Evolutionary conservation across 805 yeast species (phyloP), one percentile per base, ranked within the genome.

Genomic region (Candida sithepensis): DNA sequence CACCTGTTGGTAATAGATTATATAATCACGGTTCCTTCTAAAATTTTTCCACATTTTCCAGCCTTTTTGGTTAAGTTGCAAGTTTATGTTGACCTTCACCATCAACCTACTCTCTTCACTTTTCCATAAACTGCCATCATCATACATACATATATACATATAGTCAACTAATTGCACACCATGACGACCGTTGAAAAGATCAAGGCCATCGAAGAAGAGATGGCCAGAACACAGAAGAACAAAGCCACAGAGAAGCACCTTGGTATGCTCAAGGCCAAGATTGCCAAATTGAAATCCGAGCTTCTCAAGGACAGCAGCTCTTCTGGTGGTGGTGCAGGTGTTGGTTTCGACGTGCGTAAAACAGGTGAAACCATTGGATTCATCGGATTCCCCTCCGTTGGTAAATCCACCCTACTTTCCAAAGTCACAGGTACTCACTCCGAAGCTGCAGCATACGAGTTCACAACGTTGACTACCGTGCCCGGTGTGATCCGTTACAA

Each of bases 311-410:
- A 85, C 43, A 71, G 84, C 0, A 66, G 81, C 13, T 80, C 88
- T 18, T 75, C 86, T 37, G 78, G 90, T 36, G 97, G 97, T 32
- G 96, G 97, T 49, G 96, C 94, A 19, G 97, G 98, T 54, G 81
- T 79, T 20, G 99, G 99, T 7, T 94, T 94, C 69, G 99, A 94
- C 72, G 98, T 94, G 40, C 96, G 96, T n/a, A 82, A 97, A 67
- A 92, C 97, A 0, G 99, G 99, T 70, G 97, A 88, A 3, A 82
- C 96, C 8, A 95, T 94, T 44, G 99, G 99, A 9, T 94, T 91
- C 65, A 96, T 94, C 39, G 99, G 99, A 3, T 94, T 94, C 65
- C 99, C 99, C 1, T 91, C 98, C 1, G 99, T 94, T 2, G 94
- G 94, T 28, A 87, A 87, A 61, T 82, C 88, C 8, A 94, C 99